Base-by-base conservation (phyloP, 164 flowering plant genomes). In the Berberis thunbergii region DNA sequence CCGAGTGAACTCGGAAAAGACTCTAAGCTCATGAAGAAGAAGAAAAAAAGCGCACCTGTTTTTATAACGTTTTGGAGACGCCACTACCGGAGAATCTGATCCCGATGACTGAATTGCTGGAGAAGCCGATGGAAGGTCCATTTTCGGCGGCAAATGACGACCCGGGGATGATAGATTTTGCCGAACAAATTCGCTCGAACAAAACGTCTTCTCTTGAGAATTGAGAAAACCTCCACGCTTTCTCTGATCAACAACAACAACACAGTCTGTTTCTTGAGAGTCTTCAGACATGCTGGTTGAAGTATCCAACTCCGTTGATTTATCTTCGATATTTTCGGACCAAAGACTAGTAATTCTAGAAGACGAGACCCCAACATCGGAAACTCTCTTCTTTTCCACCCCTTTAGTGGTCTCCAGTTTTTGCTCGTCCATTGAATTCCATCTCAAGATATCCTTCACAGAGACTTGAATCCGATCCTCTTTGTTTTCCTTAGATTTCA, bases 251-350 rank as follows among this genome's bases (percentile, higher is more conserved):
- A 62, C 43, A 7, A 55, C 63, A 2, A 63, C 58, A 43, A 7
- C 40, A 8, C 62, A 68, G 38, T 68, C 76, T 43, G 62, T 60
- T 61, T 65, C 76, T 45, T 67, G 77, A 2, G 60, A 67, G 26
- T 26, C 26, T 26, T 26, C 26, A 8, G 79, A 77, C 48, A 80
- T 60, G 65, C 70, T 61, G 3, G 70, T 67, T 1, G 80, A 75
- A 44, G 75, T 77, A 54, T 78, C 86, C 60, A 83, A 75, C 70
- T 87, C 86, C 68, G 74, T 45, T 6, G 81, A 80, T 52, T 74
- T 78, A n/a, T 76, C 85, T 65, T 83, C 91, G 48, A 71, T 77
- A 64, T 71, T 78, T 53, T 83, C 89, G 0, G 87, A 80, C 86
- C 86, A 84, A 59, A 68, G 79, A 59, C 86, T 81, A 63, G 82